These are phyloP conservation scores for Rhynchospora breviuscula DNA, from an alignment of 176 grass and related monocot genomes.

Conservation along the genomic window DNA sequence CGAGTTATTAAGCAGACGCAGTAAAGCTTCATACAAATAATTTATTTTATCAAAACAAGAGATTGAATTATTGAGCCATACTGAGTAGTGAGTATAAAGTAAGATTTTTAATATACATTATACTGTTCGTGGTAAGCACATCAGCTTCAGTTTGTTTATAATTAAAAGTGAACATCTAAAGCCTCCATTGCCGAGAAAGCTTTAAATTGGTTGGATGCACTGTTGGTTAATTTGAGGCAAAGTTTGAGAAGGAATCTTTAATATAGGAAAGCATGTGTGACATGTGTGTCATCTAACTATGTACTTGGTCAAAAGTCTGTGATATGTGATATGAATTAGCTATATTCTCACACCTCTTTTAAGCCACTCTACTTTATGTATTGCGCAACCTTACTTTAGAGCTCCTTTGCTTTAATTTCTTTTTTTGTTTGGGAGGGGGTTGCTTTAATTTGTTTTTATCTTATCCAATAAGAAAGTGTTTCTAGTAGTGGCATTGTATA, in stretches of 20 bases:
- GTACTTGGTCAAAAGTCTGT: conserved; percentile 8
- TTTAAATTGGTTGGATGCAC: conserved; percentile 7
- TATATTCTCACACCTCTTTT: neutral
- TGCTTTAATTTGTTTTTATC: neutral
- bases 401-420: neutral
- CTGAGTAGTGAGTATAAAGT: neutral
- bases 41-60: neutral
- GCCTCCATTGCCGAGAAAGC: neutral
- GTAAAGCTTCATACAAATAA: neutral
- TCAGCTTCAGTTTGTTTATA: conserved; percentile 4
- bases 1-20: no score
- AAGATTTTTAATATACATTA: neutral
- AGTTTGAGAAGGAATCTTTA: neutral
- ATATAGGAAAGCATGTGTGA: neutral
- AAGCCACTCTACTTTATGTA: conserved; percentile 4
- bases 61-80: neutral
- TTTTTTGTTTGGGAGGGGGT: neutral
- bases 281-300: neutral
- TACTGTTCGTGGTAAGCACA: neutral
- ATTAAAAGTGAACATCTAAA: conserved; percentile 5
- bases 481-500: neutral
- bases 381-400: conserved; percentile 8
- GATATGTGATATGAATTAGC: neutral
- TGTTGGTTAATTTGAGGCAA: neutral
- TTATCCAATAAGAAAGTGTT: neutral